These are phyloP conservation scores for Paramyrothecium roridum DNA, from an alignment of 2,329 filamentous ascomycete species.

Conservation along the genomic window DNA sequence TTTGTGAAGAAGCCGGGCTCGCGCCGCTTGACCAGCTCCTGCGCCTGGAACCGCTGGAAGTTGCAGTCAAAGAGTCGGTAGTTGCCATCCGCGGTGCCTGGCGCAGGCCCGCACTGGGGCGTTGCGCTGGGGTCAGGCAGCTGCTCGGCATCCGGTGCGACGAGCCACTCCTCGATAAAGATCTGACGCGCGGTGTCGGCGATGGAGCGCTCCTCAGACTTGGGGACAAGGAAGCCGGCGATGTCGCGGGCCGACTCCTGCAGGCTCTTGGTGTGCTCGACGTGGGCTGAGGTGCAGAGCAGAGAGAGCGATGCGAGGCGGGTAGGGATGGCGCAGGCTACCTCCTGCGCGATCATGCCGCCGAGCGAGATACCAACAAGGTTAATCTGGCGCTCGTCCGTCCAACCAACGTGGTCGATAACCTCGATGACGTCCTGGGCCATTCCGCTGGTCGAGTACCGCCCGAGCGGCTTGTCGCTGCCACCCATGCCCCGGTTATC, in stretches of 20 bases:
- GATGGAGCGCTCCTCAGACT: slow-evolving; percentile 65
- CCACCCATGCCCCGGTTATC: slow-evolving; percentile 85
- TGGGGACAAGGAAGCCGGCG: slow-evolving; percentile 62
- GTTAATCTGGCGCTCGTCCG: slow-evolving; percentile 49
- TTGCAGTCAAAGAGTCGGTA: slow-evolving; percentile 67
- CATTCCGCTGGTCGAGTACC: slow-evolving; percentile 85
- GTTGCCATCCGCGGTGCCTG: slow-evolving; percentile 14
- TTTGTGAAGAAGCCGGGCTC: slow-evolving; percentile 59
- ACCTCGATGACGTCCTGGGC: slow-evolving; percentile 74
- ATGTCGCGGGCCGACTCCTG: slow-evolving; percentile 61
- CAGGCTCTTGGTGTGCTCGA: slow-evolving; percentile 61
- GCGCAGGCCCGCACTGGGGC: slow-evolving; percentile 29
- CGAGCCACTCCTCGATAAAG: slow-evolving; percentile 64
- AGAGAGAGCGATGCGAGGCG: slow-evolving; percentile 56
- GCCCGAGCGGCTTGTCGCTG: slow-evolving; percentile 71
- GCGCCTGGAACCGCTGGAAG: slow-evolving; percentile 77
- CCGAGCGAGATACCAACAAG: slow-evolving; percentile 80
- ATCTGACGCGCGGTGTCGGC: slow-evolving; percentile 61
- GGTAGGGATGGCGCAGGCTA: slow-evolving; percentile 53
- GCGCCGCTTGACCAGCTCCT: slow-evolving; percentile 70
- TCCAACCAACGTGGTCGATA: slow-evolving; percentile 68
- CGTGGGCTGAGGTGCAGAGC: slow-evolving; percentile 57
- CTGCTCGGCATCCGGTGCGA: slow-evolving; percentile 53
- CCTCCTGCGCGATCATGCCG: slow-evolving; percentile 88
- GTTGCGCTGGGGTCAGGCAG: slow-evolving; percentile 44